Evolutionary conservation across 2,329 filamentous ascomycete species (phyloP), one percentile per base, ranked within the genome.

Genomic region (Ophiostoma sp.): DNA sequence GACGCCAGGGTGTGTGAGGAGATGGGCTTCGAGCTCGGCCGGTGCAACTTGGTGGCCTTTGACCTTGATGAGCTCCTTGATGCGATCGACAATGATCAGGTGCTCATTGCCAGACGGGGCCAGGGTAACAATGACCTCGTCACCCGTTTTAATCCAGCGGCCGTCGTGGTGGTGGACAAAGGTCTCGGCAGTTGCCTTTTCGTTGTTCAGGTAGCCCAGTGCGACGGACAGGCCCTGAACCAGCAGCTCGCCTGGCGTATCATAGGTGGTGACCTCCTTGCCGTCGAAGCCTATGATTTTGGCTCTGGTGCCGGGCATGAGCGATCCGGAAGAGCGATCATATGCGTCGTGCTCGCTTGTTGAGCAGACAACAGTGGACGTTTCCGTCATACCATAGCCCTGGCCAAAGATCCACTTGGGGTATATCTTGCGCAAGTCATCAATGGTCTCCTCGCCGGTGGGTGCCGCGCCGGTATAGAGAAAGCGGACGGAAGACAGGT

Each of bases 161-260:
- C 88, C 88, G 73, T 93, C 89, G 1, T 88, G 83, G 68, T 89
- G 83, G 72, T 80, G 81, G 0, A 89, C 76, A 76, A 93, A 97
- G 0, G 93, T 95, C 77, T 96, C 92, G 68, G 85, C 83, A 27
- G 89, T 96, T 3, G 94, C 93, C 76, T 91, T 89, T 64, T 91
- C 88, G 76, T 97, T 96, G 80, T 96, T 90, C 69, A 96, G 81
- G 75, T 97, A 97, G 0, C 94, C 94, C 0, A 97, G 79, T 0
- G 91, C 88, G 0, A 96, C 86, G 0, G 89, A 89, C 0, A 93
- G 93, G 0, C 87, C 87, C 77, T 92, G 91, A 31, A 96, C 86
- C 23, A 92, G 83, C 17, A 97, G 84, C 79, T 97, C 94, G 48
- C 94, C 94, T 0, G 90, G 91, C 65, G 88, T 86, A 72, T 94